A percentile compares a stretch with the other conserved stretches of the same genome.
Conservation (phyloP, 176 grass and related monocot species). For the Cenchrus americanus region DNA sequence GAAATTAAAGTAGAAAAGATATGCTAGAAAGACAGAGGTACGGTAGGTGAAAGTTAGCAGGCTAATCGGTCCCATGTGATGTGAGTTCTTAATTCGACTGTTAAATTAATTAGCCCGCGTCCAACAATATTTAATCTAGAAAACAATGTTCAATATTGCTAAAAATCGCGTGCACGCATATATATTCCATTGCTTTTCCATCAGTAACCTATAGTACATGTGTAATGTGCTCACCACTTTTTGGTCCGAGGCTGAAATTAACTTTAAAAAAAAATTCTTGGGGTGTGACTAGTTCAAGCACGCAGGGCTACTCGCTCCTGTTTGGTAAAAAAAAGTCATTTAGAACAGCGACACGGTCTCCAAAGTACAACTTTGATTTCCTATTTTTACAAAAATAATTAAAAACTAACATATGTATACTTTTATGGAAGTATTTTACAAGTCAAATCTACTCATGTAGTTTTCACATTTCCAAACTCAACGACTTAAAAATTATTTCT, state of each 20-base stretch:
- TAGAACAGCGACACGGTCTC: too few species aligned
- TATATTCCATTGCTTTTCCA: not conserved
- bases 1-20: not conserved
- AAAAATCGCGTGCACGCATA: not conserved
- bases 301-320: not conserved
- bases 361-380: too few species aligned
- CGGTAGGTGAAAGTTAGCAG: not conserved
- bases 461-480: too few species aligned
- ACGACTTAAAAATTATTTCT: too few species aligned
- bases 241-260: not conserved
- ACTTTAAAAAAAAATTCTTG: not conserved
- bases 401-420: too few species aligned
- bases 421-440: too few species aligned
- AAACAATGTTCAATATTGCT: not conserved
- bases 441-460: too few species aligned
- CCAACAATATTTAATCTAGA: not conserved
- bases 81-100: not conserved
- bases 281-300: slow-evolving; percentile 14
- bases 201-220: not conserved
- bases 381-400: too few species aligned
- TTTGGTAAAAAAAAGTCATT: too few species aligned
- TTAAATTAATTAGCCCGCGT: not conserved
- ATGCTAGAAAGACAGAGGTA: not conserved
- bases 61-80: not conserved
- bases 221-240: slow-evolving; percentile 8